Conservation (phyloP, 2,329 filamentous ascomycete genomes). For the Fusarium mangiferae region DNA sequence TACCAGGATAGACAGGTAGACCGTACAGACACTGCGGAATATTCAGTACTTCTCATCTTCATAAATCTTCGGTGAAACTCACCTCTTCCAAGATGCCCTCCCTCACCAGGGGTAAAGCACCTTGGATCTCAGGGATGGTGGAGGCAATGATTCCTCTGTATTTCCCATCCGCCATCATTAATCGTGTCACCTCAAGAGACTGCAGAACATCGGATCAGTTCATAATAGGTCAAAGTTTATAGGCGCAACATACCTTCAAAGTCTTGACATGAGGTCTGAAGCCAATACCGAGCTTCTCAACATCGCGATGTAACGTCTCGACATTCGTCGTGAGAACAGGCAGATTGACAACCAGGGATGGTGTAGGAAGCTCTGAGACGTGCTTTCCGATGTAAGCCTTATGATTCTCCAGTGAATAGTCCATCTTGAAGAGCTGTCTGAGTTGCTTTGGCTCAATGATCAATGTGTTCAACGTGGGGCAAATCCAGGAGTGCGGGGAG, state of each 20-base stretch:
- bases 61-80: background rate
- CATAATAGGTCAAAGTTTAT: accelerated
- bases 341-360: constrained; percentile 52
- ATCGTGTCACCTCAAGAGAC: constrained; percentile 50
- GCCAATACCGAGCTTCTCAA: constrained; percentile 50
- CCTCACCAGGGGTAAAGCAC: constrained; percentile 50
- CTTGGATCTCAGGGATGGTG: constrained; percentile 54
- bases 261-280: constrained; percentile 59
- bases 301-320: constrained; percentile 50
- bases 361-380: constrained; percentile 50
- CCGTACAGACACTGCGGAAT: constrained; percentile 50
- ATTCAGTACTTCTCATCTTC: background rate
- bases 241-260: constrained; percentile 49
- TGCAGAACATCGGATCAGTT: constrained; percentile 20
- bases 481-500: background rate
- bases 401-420: constrained; percentile 44
- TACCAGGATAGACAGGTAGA: constrained; percentile 51
- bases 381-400: constrained; percentile 50
- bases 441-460: background rate
- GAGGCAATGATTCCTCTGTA: constrained; percentile 54
- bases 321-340: constrained; percentile 53
- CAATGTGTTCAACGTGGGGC: constrained; percentile 4
- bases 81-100: constrained; percentile 55
- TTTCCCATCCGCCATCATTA: constrained; percentile 54
- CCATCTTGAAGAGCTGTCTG: constrained; percentile 29